phyloP scores from a whole-genome alignment of 768 basidiomycete species.

The Neoboletus subvelutipes region DNA sequence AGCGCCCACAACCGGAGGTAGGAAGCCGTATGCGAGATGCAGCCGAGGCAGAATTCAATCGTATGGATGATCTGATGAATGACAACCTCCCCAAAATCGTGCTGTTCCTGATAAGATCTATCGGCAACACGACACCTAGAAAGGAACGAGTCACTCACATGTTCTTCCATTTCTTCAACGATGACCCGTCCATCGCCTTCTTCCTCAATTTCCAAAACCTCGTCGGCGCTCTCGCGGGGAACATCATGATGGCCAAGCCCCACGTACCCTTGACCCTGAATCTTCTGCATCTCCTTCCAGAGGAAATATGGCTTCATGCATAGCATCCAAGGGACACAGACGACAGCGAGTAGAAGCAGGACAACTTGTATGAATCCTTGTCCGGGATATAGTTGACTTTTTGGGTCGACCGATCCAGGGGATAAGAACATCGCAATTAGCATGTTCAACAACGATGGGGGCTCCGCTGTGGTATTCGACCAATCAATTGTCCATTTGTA shows the following conservation, averaged over 20 bases:
- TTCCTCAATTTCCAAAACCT: conserved; percentile 71
- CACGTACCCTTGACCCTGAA: conserved; percentile 81
- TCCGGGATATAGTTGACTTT: conserved; percentile 76
- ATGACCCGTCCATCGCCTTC: conserved; percentile 76
- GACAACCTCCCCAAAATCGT: conserved; percentile 92
- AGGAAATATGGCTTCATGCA: conserved; percentile 87
- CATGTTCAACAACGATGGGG: conserved; percentile 94
- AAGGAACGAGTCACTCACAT: conserved; percentile 49
- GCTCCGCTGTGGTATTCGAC: conserved; percentile 61
- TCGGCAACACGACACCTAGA: conserved; percentile 7
- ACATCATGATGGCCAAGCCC: conserved; percentile 62
- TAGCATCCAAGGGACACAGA: conserved; percentile 96
- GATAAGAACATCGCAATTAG: conserved; percentile 94
- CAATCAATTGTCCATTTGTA: conserved; percentile 99
- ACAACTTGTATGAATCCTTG: conserved; percentile 83
- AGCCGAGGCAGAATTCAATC: conserved; percentile 98
- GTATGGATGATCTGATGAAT: conserved; percentile 99
- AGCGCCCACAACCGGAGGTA: conserved; percentile 96
- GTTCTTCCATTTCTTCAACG: conserved; percentile 70
- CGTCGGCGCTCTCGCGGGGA: conserved; percentile 54
- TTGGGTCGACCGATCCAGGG: conserved; percentile 74
- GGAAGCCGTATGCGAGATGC: conserved; percentile 96
- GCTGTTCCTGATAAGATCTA: conserved; percentile 56
- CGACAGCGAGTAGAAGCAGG: conserved; percentile 70
- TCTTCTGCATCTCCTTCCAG: conserved; percentile 87